A percentile compares a stretch with the other conserved stretches of the same genome.
phyloP scores from a whole-genome alignment of 345 rosid species.

The Gynandropsis gynandra region DNA sequence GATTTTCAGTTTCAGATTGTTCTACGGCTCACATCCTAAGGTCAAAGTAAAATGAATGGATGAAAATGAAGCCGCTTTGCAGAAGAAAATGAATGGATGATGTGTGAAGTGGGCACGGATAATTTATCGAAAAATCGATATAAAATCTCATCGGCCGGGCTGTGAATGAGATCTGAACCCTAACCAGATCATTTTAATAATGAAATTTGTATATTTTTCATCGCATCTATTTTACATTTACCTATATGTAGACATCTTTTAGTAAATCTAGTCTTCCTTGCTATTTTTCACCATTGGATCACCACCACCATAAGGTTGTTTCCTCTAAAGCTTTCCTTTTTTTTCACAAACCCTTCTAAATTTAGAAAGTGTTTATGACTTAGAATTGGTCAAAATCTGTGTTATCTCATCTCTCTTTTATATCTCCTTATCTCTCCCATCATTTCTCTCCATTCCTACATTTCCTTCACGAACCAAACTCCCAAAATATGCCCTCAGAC shows the following conservation, averaged over 20 bases:
- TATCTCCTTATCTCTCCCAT: conserved; percentile 33
- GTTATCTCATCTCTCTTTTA: conserved; percentile 22
- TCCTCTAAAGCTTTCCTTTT: conserved; percentile 7
- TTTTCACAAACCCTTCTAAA: conserved; percentile 25
- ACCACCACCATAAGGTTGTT: conserved; percentile 11
- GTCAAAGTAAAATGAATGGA: too few species aligned
- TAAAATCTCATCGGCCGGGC: background rate
- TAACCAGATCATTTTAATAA: background rate
- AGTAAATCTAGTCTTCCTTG: conserved; percentile 27
- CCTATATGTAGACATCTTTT: conserved; percentile 17
- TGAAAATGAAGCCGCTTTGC: background rate
- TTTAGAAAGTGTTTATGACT: conserved; percentile 25
- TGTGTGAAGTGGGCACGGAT: background rate
- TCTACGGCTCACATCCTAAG: conserved; percentile 6
- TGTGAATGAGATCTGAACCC: conserved; percentile 2
- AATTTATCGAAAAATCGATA: too few species aligned
- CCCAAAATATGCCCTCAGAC: conserved; percentile 47
- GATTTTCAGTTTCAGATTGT: conserved; percentile 10
- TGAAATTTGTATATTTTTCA: background rate
- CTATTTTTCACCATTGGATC: conserved; percentile 29
- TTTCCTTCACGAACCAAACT: conserved; percentile 27
- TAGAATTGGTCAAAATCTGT: conserved; percentile 34
- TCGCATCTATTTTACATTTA: conserved; percentile 19
- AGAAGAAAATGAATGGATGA: background rate
- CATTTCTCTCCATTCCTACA: conserved; percentile 42